These are phyloP conservation scores for Podospora anserina DNA, from an alignment of 495 filamentous ascomycete species.

Conservation along the genomic window DNA sequence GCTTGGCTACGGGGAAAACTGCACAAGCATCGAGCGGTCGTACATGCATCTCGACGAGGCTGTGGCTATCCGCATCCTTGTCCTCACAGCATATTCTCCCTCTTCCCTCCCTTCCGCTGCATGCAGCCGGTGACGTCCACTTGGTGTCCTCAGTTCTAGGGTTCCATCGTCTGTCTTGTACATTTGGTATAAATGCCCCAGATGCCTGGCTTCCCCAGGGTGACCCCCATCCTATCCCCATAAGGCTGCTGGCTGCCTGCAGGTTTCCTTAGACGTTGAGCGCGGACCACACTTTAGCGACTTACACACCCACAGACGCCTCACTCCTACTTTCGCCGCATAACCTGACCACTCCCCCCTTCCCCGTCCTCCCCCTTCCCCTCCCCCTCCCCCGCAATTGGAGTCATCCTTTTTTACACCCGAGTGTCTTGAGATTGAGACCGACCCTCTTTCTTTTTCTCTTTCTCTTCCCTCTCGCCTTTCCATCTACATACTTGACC, in stretches of 20 bases:
- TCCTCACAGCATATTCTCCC: neutral
- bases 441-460: conserved; percentile 1
- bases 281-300: conserved; percentile 14
- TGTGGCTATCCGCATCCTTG: conserved; percentile 9
- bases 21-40: neutral
- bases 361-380: conserved; percentile 3
- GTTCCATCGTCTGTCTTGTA: neutral
- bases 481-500: neutral
- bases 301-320: conserved; percentile 5
- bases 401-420: conserved; percentile 5
- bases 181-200: conserved; percentile 8
- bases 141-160: conserved; percentile 4
- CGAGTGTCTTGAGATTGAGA: neutral
- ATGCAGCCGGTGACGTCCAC: conserved; percentile 15
- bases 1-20: neutral
- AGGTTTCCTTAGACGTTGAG: neutral
- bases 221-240: conserved; percentile 9
- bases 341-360: neutral
- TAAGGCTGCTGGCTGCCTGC: conserved; percentile 19
- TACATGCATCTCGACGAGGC: conserved; percentile 13
- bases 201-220: conserved; percentile 13
- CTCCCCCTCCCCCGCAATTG: conserved; percentile 6
- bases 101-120: conserved; percentile 4
- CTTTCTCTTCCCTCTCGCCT: neutral
- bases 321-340: conserved; percentile 12